A percentile compares a stretch with the other conserved stretches of the same genome.
These are phyloP conservation scores for Cordyceps pruinosa DNA, from an alignment of 2,329 filamentous ascomycete genomes.

Conservation along the genomic window DNA sequence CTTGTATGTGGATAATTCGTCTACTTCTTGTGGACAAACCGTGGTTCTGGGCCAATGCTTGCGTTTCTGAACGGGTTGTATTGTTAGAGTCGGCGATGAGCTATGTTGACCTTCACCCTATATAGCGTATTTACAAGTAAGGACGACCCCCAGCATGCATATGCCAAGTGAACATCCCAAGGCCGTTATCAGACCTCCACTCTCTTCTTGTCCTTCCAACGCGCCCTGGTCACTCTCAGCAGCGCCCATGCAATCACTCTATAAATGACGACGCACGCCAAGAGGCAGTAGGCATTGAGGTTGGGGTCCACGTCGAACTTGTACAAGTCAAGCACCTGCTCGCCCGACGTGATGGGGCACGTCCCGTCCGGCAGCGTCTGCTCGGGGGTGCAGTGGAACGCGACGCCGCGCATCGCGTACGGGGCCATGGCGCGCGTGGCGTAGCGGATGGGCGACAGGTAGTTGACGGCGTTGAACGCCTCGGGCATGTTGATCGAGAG, in stretches of 20 bases:
- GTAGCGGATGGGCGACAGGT: slow-evolving; percentile 66
- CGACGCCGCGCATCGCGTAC: slow-evolving; percentile 53
- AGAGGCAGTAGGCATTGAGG: slow-evolving; percentile 56
- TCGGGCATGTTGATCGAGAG: slow-evolving; percentile 63
- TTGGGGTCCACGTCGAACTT: slow-evolving; percentile 55
- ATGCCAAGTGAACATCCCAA: no score
- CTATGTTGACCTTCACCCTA: no score
- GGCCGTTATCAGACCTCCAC: neutral
- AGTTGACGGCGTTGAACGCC: slow-evolving; percentile 62
- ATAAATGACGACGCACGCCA: slow-evolving; percentile 58
- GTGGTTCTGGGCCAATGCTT: no score
- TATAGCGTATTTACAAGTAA: no score
- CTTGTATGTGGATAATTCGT: no score
- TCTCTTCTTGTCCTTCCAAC: slow-evolving; percentile 36
- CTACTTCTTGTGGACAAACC: no score
- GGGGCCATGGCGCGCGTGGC: slow-evolving; percentile 59
- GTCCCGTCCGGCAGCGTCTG: slow-evolving; percentile 53
- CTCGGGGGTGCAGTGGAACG: slow-evolving; percentile 55
- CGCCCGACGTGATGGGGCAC: slow-evolving; percentile 59
- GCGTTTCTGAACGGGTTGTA: no score
- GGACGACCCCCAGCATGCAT: no score
- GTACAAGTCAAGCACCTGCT: slow-evolving; percentile 62
- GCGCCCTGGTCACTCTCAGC: slow-evolving; percentile 46
- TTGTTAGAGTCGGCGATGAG: no score
- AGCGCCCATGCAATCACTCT: slow-evolving; percentile 55